Conservation (phyloP, 2,329 filamentous ascomycete genomes). For the Diaporthe ilicicola region DNA sequence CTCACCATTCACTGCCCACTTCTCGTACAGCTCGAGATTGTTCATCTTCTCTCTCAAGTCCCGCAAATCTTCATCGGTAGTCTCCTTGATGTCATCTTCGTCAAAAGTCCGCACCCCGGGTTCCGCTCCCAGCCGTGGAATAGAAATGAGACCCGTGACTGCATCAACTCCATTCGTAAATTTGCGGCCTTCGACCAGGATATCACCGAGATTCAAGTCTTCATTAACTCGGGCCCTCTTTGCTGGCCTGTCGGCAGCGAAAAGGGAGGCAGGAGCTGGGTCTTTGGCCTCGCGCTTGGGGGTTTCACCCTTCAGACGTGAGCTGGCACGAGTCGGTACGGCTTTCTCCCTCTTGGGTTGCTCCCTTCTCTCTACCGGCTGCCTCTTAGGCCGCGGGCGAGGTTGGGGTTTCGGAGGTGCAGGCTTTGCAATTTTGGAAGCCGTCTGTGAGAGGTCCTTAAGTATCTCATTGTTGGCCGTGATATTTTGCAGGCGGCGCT, state of each 20-base stretch:
- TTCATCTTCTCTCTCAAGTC: conserved; percentile 80
- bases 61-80: conserved; percentile 78
- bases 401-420: conserved; percentile 9
- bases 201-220: conserved; percentile 76
- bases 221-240: conserved; percentile 66
- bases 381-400: conserved; percentile 46
- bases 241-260: conserved; percentile 42
- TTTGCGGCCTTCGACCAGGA: conserved; percentile 81
- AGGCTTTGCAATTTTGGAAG: conserved; percentile 63
- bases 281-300: conserved; percentile 55
- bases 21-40: conserved; percentile 80
- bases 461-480: conserved; percentile 84
- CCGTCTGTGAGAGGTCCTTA: conserved; percentile 77
- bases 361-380: conserved; percentile 47
- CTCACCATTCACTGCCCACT: conserved; percentile 80
- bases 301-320: conserved; percentile 61
- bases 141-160: conserved; percentile 63
- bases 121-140: conserved; percentile 71
- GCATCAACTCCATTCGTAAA: conserved; percentile 76
- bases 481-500: conserved; percentile 84
- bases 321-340: conserved; percentile 65
- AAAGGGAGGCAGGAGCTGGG: conserved; percentile 8
- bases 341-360: conserved; percentile 56
- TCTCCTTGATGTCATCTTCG: conserved; percentile 83
- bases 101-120: conserved; percentile 87